Conservation (phyloP, 2,329 filamentous ascomycete genomes). For the Westerdykella sp. region DNA sequence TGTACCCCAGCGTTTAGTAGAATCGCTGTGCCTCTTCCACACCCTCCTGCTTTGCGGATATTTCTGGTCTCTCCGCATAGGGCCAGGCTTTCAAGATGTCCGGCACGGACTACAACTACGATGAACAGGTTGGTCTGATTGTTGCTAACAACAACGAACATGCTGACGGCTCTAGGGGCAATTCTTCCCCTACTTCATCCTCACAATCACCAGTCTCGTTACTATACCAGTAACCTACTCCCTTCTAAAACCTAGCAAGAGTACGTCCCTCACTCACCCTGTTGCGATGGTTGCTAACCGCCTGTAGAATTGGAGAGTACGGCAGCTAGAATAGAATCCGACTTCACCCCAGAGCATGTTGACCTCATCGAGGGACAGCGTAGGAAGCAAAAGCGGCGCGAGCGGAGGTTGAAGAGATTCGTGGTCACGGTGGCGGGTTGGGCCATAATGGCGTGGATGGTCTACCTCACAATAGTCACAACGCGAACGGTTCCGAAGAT, state of each 20-base stretch:
- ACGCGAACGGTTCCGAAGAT: constrained; percentile 66
- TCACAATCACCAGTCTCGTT: constrained; percentile 80
- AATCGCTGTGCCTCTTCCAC: constrained; percentile 6
- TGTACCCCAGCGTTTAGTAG: constrained; percentile 12
- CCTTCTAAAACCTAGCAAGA: constrained; percentile 71
- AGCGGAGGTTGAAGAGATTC: constrained; percentile 80
- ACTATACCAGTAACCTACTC: constrained; percentile 87
- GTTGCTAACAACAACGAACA: not conserved
- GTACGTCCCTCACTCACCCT: constrained; percentile 32
- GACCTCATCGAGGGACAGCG: constrained; percentile 78
- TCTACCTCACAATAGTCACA: constrained; percentile 81
- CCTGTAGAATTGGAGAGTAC: constrained; percentile 63
- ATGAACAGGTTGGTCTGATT: constrained; percentile 65
- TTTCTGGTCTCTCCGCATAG: constrained; percentile 2
- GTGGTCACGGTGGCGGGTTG: constrained; percentile 72
- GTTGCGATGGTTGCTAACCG: constrained; percentile 8
- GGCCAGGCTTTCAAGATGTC: constrained; percentile 29
- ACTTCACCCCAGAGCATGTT: constrained; percentile 75
- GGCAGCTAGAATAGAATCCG: constrained; percentile 73
- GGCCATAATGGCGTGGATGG: constrained; percentile 79
- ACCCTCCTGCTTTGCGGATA: constrained; percentile 13
- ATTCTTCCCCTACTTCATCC: constrained; percentile 98
- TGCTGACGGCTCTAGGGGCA: constrained; percentile 57
- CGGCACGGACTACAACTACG: constrained; percentile 88
- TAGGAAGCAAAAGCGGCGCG: constrained; percentile 80